Evolutionary conservation across 768 basidiomycete genomes (phyloP).

Genomic region (Cystobasidium tubakii): DNA sequence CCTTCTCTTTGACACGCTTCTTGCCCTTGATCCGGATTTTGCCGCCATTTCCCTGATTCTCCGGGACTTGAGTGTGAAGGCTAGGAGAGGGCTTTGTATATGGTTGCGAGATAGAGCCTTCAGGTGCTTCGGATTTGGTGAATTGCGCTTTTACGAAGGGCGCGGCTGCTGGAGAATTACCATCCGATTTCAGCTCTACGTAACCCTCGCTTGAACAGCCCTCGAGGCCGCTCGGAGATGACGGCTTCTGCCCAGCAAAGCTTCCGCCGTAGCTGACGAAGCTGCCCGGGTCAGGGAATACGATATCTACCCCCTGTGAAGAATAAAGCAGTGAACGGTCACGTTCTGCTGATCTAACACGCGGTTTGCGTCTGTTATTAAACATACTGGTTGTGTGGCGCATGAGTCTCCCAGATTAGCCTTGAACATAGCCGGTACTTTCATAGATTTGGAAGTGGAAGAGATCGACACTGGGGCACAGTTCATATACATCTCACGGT

Average conservation of each 20-base stretch:
- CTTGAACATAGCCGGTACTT: neutral
- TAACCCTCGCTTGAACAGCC: neutral
- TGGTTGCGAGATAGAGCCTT: too few relatives aligned
- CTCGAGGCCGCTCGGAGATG: neutral
- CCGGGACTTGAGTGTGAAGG: too few relatives aligned
- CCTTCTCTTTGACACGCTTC: too few relatives aligned
- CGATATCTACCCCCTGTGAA: too few relatives aligned
- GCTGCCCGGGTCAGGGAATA: neutral
- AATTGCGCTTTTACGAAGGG: neutral
- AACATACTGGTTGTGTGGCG: neutral
- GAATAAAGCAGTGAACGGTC: too few relatives aligned
- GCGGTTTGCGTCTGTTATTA: too few relatives aligned
- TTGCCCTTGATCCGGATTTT: too few relatives aligned
- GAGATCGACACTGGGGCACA: neutral
- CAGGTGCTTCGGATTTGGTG: too few relatives aligned
- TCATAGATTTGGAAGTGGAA: constrained; percentile 4
- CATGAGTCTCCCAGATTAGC: constrained; percentile 13
- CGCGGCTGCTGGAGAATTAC: neutral
- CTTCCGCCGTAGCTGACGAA: neutral
- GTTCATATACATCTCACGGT: constrained; percentile 35
- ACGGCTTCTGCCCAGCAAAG: neutral
- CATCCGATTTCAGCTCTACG: neutral
- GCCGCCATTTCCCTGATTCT: too few relatives aligned
- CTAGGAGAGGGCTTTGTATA: too few relatives aligned
- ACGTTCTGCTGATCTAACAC: too few relatives aligned